These are phyloP conservation scores for Monosiga brevicollis DNA, from an alignment of 78 protist genomes.

Conservation along the genomic window DNA sequence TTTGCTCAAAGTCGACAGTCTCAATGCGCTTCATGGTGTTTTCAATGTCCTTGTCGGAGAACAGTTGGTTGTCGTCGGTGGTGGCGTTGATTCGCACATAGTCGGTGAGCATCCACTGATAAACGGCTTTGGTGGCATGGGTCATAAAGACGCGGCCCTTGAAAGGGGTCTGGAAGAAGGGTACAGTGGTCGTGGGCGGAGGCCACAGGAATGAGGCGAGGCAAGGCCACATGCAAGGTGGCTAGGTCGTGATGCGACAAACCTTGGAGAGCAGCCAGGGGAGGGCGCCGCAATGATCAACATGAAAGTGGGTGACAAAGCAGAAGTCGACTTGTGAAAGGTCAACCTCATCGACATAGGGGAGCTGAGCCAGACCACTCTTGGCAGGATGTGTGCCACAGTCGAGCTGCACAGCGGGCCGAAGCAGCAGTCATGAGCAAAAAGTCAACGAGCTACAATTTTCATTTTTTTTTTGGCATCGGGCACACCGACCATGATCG, in stretches of 20 bases:
- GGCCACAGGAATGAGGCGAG: not conserved
- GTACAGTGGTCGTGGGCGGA: not conserved
- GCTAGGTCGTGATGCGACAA: not conserved
- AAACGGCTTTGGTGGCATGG: conserved; percentile 87
- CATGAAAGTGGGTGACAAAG: conserved; percentile 86
- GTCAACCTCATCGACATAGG: conserved; percentile 75
- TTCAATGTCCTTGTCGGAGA: conserved; percentile 54
- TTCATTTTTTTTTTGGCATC: not conserved
- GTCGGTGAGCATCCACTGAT: conserved; percentile 68
- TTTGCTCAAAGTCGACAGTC: conserved; percentile 63
- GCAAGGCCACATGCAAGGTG: not conserved
- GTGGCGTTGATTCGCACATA: conserved; percentile 37
- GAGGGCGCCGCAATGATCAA: conserved; percentile 87
- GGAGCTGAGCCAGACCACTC: conserved; percentile 65
- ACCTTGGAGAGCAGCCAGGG: conserved; percentile 59
- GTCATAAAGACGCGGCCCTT: conserved; percentile 92
- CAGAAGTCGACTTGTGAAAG: conserved; percentile 63
- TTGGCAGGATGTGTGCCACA: conserved; percentile 91
- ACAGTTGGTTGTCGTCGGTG: conserved; percentile 24
- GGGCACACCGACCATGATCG: conserved; percentile 52
- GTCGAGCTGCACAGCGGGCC: conserved; percentile 41
- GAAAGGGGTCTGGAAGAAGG: conserved; percentile 71
- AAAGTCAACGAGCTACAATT: not conserved
- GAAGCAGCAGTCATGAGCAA: not conserved
- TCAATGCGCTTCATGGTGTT: conserved; percentile 40